Conservation (phyloP, 345 rosid genomes). For the Eucalyptus sp. region DNA sequence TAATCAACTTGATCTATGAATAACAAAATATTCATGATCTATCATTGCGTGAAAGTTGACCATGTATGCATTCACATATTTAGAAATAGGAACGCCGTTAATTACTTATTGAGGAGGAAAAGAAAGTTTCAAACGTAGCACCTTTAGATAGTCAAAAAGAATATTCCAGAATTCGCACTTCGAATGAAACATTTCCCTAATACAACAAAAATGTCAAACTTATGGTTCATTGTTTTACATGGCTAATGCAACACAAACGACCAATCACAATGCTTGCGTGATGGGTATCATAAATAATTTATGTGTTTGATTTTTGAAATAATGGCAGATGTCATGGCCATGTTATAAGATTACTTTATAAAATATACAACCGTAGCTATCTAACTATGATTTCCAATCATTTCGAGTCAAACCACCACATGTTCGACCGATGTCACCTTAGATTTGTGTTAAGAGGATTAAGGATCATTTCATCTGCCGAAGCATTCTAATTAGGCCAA, state of each 20-base stretch:
- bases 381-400: too few relatives aligned
- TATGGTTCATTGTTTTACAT: not conserved
- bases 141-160: not conserved
- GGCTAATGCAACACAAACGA: not conserved
- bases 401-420: not conserved
- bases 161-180: not conserved
- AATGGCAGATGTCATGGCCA: not conserved
- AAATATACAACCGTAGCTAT: too few relatives aligned
- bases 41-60: not conserved
- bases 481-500: not conserved
- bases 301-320: too few relatives aligned
- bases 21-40: not conserved
- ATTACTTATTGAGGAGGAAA: not conserved
- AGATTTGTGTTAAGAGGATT: not conserved
- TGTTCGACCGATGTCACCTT: not conserved
- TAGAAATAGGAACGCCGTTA: not conserved
- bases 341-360: too few relatives aligned
- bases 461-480: not conserved
- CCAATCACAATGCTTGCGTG: too few relatives aligned
- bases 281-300: too few relatives aligned
- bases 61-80: not conserved
- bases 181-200: not conserved
- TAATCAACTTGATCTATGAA: not conserved
- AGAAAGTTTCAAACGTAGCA: not conserved
- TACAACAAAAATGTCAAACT: not conserved